Conservation (phyloP, 371 early-diverging fungal species). For the Haplosporangium sp. region DNA sequence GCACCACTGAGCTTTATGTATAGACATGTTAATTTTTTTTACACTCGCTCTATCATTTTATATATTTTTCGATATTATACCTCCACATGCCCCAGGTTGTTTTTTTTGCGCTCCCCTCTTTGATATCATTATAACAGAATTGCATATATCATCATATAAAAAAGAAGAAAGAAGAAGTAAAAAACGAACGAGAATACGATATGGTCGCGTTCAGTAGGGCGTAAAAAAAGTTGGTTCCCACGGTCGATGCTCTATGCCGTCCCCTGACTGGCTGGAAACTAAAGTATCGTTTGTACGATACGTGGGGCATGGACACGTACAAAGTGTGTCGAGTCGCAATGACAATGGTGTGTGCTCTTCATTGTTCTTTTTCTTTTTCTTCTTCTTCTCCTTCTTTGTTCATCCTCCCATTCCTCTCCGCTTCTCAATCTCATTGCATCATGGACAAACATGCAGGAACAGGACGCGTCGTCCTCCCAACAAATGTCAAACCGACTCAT, state of each 20-base stretch:
- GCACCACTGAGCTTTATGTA: constrained; percentile 34
- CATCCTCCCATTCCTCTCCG: neutral
- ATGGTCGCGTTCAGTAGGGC: neutral
- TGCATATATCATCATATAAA: too few relatives aligned
- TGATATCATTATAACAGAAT: too few relatives aligned
- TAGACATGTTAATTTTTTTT: constrained; percentile 7
- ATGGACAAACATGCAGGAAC: constrained; percentile 54
- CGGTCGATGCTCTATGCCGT: too few relatives aligned
- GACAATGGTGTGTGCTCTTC: neutral
- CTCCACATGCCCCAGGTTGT: neutral
- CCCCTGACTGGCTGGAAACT: too few relatives aligned
- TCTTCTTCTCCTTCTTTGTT: neutral
- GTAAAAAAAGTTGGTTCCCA: too few relatives aligned
- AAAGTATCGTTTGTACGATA: too few relatives aligned
- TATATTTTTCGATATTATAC: neutral
- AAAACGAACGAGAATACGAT: neutral
- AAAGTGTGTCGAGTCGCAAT: neutral
- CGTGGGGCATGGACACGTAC: neutral
- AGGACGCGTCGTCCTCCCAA: constrained; percentile 71
- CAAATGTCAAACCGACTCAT: constrained; percentile 77
- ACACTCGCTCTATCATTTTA: neutral
- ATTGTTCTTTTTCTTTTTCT: constrained; percentile 1
- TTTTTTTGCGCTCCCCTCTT: too few relatives aligned
- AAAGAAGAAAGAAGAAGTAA: too few relatives aligned
- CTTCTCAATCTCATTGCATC: neutral